A percentile compares a stretch with the other conserved stretches of the same genome.
Evolutionary conservation across 2,329 filamentous ascomycete species (phyloP).

Genomic region (Aureobasidium namibiae): DNA sequence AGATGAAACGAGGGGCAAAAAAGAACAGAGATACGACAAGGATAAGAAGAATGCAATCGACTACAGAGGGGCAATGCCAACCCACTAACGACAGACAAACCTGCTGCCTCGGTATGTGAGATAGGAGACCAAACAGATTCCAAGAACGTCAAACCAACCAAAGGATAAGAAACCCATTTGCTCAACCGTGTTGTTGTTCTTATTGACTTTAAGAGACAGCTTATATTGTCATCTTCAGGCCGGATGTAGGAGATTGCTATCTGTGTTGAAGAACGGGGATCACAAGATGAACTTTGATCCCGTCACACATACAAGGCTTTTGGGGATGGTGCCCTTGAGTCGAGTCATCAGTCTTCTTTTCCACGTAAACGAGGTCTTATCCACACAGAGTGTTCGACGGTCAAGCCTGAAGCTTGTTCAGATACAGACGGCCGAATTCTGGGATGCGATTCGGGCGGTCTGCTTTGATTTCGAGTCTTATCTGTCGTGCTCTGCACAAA

Average conservation of each 20-base stretch:
- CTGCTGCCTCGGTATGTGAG: no score
- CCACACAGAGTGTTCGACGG: background rate
- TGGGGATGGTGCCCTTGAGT: background rate
- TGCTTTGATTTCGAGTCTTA: background rate
- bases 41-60: no score
- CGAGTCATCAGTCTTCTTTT: background rate
- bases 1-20: no score
- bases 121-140: no score
- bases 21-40: no score
- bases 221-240: no score
- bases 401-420: background rate
- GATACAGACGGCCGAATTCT: background rate
- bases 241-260: background rate
- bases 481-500: background rate
- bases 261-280: background rate
- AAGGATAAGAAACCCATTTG: no score
- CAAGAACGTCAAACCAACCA: no score
- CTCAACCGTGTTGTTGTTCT: no score
- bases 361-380: background rate
- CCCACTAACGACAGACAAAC: no score
- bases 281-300: background rate
- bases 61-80: no score
- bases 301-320: background rate
- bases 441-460: background rate
- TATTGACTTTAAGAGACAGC: no score